These are phyloP conservation scores for Biancaea sappan DNA, from an alignment of 306 rosid genomes.

Conservation along the genomic window DNA sequence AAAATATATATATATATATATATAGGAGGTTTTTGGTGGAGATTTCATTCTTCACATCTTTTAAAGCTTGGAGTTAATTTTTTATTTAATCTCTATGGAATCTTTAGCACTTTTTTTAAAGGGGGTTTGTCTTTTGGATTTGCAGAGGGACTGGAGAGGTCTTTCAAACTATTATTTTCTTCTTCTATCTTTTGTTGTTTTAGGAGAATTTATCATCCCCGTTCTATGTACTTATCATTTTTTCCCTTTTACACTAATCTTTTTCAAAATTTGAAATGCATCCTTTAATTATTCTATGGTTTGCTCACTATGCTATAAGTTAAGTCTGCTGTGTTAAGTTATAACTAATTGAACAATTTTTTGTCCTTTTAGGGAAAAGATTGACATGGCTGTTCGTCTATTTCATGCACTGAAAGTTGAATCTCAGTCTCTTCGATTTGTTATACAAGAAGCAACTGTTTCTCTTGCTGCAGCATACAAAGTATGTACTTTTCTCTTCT, in stretches of 20 bases:
- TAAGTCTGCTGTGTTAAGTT: constrained; percentile 13
- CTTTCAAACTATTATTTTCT: not conserved
- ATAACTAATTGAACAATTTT: constrained; percentile 28
- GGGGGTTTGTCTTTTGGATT: constrained; percentile 20
- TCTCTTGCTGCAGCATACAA: constrained; percentile 87
- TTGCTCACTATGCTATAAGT: not conserved
- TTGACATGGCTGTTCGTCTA: constrained; percentile 86
- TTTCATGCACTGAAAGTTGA: constrained; percentile 82
- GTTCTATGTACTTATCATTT: constrained; percentile 2
- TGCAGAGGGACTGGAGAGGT: constrained; percentile 26
- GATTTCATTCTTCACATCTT: not conserved
- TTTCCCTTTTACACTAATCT: not conserved
- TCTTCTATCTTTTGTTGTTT: not conserved
- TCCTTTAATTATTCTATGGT: not conserved
- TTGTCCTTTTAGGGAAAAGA: constrained; percentile 66
- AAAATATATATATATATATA: too few species aligned
- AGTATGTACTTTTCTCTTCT: constrained; percentile 49
- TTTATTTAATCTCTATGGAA: not conserved
- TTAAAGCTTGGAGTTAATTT: not conserved
- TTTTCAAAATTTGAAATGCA: constrained; percentile 6
- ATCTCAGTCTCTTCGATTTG: constrained; percentile 73
- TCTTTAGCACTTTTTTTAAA: not conserved
- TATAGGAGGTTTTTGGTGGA: not conserved
- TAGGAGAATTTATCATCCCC: constrained; percentile 4
- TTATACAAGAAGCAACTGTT: constrained; percentile 85